Evolutionary conservation across 352 stramenopile species (phyloP).

Genomic region (Globisporangium polare): DNA sequence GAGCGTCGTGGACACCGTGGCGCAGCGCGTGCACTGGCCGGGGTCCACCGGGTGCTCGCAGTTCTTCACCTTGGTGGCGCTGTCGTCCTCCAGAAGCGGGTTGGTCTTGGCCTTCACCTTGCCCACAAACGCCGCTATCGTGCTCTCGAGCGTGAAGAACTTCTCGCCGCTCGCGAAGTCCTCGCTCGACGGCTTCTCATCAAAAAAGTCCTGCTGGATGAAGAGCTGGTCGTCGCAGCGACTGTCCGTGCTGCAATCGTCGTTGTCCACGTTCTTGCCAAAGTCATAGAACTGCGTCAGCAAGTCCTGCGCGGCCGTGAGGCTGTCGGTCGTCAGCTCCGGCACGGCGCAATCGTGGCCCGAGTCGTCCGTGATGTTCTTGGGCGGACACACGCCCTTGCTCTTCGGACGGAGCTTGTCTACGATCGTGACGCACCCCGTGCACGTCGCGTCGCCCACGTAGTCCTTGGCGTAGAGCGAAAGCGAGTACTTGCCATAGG

Average conservation of each 20-base stretch:
- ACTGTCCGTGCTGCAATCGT: constrained; percentile 38
- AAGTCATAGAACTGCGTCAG: constrained; percentile 40
- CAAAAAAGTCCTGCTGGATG: constrained; percentile 38
- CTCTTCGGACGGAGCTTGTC: constrained; percentile 45
- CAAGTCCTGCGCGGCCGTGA: constrained; percentile 22
- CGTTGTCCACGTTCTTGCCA: constrained; percentile 36
- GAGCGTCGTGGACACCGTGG: constrained; percentile 35
- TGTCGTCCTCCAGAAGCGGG: constrained; percentile 21
- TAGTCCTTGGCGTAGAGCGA: constrained; percentile 54
- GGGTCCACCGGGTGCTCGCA: constrained; percentile 23
- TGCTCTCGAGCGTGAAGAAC: constrained; percentile 31
- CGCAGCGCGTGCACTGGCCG: constrained; percentile 44
- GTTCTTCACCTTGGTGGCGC: constrained; percentile 22
- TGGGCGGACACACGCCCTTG: constrained; percentile 31
- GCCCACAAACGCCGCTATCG: constrained; percentile 23
- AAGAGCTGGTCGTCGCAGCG: constrained; percentile 48
- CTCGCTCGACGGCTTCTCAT: constrained; percentile 16
- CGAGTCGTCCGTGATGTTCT: constrained; percentile 31
- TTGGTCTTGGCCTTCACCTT: constrained; percentile 26
- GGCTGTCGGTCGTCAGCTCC: constrained; percentile 29
- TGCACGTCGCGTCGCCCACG: constrained; percentile 29
- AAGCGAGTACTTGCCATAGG: constrained; percentile 56
- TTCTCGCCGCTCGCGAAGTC: constrained; percentile 14
- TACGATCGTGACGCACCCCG: constrained; percentile 49
- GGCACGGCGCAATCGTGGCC: constrained; percentile 8